Base-by-base conservation (phyloP, 352 stramenopile genomes). In the Phytophthora quininea region DNA sequence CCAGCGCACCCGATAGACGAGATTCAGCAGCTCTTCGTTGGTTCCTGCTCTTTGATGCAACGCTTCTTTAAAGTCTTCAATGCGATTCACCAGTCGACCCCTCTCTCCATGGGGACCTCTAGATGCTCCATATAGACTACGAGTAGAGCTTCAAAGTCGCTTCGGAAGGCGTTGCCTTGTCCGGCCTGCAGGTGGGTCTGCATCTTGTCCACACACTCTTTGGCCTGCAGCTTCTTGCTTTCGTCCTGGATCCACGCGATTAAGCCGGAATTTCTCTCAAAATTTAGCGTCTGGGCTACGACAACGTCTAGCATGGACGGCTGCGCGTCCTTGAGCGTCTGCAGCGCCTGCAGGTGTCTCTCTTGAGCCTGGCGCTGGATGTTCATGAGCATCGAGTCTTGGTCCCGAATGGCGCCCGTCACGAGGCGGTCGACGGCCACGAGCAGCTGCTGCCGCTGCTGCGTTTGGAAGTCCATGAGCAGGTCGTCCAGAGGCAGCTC, bases 1-100 rank as follows among this genome's bases (percentile, higher is more conserved):
- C 69, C 69, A 77, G 42, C 64, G 69, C 9, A 73, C 60, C 15
- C 69, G 69, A 49, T 77, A 58, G 6, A 77, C 69, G 51, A 77
- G 69, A 65, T 73, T 73, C 52, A 73, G 38, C 11, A 77, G 38
- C 9, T 73, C 60, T 43, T 67, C 49, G 32, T 64, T 67, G 24
- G 46, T 46, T 19, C 54, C 64, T 1, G 69, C 69, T 37, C 71
- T 77, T 3, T 45, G 15, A 37, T 59, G 56, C 1, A 77, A 56
- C 15, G 64, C 58, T 67, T 77, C 64, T 45, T 71, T 42, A 8
- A 77, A 58, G 51, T 74, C 69, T 62, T 77, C 69, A 31, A 77
- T 77, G 38, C 64, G 69, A 63, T 74, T 71, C 57, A 64, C 71
- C 11, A 77, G 52, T 8, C 64, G 30, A 19, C 64, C 69, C 35